Evolutionary conservation across 805 yeast genomes (phyloP).

Genomic region (Pichia heedii): DNA sequence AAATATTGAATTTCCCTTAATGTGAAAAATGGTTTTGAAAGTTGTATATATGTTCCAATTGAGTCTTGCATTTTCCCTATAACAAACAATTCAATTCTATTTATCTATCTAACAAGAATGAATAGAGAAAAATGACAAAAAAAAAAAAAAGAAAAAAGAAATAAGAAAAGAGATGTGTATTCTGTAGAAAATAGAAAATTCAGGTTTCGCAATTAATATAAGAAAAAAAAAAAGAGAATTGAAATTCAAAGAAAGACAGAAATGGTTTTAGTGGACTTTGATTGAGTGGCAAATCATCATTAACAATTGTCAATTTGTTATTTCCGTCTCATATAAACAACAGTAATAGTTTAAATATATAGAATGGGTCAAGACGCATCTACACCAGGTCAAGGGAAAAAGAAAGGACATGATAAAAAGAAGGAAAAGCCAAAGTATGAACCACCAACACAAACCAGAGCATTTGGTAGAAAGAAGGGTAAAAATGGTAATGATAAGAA

Average conservation of each 20-base stretch:
- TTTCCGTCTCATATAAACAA: too few relatives aligned
- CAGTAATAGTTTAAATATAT: too few relatives aligned
- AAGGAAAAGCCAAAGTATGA: constrained; percentile 94
- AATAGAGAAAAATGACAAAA: too few relatives aligned
- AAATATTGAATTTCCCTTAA: constrained; percentile 21
- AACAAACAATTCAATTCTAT: neutral
- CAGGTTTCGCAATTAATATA: too few relatives aligned
- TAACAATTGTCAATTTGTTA: too few relatives aligned
- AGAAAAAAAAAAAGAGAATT: too few relatives aligned
- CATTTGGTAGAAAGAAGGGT: constrained; percentile 87
- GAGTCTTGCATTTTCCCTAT: neutral
- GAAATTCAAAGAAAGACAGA: neutral
- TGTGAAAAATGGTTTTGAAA: constrained; percentile 29
- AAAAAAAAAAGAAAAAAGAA: too few relatives aligned
- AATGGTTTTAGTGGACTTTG: neutral
- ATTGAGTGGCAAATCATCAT: constrained; percentile 2
- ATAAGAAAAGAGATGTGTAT: too few relatives aligned
- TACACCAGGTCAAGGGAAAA: constrained; percentile 26
- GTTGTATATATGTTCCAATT: constrained; percentile 17
- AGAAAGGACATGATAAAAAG: constrained; percentile 35
- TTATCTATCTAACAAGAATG: neutral
- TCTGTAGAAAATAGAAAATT: too few relatives aligned
- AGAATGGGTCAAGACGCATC: constrained; percentile 29
- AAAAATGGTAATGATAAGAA: constrained; percentile 79
- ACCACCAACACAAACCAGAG: constrained; percentile 87